These are phyloP conservation scores for Lipomyces mesembrius DNA, from an alignment of 805 yeast species.

Conservation along the genomic window DNA sequence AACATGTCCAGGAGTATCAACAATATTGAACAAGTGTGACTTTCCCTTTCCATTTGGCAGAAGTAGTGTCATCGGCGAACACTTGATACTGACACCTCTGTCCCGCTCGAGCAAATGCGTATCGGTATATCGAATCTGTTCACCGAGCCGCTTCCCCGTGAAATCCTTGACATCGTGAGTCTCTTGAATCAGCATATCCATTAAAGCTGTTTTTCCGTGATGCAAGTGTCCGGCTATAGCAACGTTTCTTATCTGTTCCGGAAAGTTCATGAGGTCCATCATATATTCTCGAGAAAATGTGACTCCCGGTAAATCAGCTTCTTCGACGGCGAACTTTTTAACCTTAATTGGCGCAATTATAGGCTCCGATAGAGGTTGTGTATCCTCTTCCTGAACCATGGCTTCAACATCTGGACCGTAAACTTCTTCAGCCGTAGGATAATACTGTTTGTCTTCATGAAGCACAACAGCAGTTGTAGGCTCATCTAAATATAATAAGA, in stretches of 20 bases:
- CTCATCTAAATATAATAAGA: slow-evolving; percentile 15
- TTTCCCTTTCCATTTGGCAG: slow-evolving; percentile 57
- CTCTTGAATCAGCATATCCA: slow-evolving; percentile 68
- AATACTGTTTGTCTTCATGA: slow-evolving; percentile 54
- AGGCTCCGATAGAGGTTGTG: slow-evolving; percentile 63
- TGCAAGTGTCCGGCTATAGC: slow-evolving; percentile 80
- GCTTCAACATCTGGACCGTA: slow-evolving; percentile 71
- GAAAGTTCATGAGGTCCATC: slow-evolving; percentile 54
- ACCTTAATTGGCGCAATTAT: slow-evolving; percentile 59
- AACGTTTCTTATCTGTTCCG: slow-evolving; percentile 72
- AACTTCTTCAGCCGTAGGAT: slow-evolving; percentile 52
- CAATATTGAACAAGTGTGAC: slow-evolving; percentile 62
- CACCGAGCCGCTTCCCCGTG: slow-evolving; percentile 47
- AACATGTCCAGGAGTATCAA: slow-evolving; percentile 93
- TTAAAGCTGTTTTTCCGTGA: slow-evolving; percentile 82
- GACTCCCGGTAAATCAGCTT: slow-evolving; percentile 60
- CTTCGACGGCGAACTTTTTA: slow-evolving; percentile 56
- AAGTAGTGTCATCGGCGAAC: slow-evolving; percentile 65
- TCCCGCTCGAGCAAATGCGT: slow-evolving; percentile 69
- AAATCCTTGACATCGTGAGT: slow-evolving; percentile 60
- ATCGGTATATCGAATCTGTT: slow-evolving; percentile 69
- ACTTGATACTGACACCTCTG: slow-evolving; percentile 69
- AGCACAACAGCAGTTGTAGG: slow-evolving; percentile 46
- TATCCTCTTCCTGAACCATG: slow-evolving; percentile 58
- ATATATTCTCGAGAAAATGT: slow-evolving; percentile 67